Evolutionary conservation across 108 stramenopile species (phyloP).

Genomic region (Nitzschia inconspicua): DNA sequence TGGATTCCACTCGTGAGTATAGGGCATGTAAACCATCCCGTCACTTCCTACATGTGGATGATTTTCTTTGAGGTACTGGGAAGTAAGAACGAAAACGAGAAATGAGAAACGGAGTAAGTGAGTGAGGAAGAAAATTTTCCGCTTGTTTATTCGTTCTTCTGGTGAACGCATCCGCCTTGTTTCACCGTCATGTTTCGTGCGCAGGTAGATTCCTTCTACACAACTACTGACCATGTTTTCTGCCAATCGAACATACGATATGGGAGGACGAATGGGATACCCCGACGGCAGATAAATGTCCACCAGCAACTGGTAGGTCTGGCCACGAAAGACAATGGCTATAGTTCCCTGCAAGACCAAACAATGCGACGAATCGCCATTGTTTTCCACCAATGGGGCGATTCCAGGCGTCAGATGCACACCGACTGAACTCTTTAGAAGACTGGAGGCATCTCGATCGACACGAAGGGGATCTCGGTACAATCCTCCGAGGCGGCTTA

Average conservation of each 20-base stretch:
- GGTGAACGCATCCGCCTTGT: no score
- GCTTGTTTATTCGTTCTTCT: no score
- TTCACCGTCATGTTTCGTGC: no score
- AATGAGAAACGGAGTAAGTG: not conserved
- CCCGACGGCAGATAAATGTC: slow-evolving; percentile 86
- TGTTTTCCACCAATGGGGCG: slow-evolving; percentile 60
- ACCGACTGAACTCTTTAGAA: slow-evolving; percentile 58
- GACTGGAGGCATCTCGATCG: slow-evolving; percentile 58
- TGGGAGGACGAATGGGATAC: slow-evolving; percentile 85
- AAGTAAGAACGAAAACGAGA: not conserved
- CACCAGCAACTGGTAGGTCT: slow-evolving; percentile 89
- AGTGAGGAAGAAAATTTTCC: no score
- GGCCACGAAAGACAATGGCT: slow-evolving; percentile 80
- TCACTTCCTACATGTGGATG: slow-evolving; percentile 84
- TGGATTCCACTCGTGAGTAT: slow-evolving; percentile 88
- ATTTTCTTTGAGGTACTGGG: slow-evolving; percentile 71
- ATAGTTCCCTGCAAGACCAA: slow-evolving; percentile 87
- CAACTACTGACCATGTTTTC: slow-evolving; percentile 49
- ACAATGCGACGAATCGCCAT: slow-evolving; percentile 46
- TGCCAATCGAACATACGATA: slow-evolving; percentile 80
- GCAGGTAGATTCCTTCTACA: no score
- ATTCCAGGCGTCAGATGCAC: slow-evolving; percentile 55
- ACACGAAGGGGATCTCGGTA: slow-evolving; percentile 81
- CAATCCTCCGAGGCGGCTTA: slow-evolving; percentile 67
- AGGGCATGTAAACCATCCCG: slow-evolving; percentile 92